Conservation (phyloP, 2,329 filamentous ascomycete genomes). For the Biscogniauxia marginata region DNA sequence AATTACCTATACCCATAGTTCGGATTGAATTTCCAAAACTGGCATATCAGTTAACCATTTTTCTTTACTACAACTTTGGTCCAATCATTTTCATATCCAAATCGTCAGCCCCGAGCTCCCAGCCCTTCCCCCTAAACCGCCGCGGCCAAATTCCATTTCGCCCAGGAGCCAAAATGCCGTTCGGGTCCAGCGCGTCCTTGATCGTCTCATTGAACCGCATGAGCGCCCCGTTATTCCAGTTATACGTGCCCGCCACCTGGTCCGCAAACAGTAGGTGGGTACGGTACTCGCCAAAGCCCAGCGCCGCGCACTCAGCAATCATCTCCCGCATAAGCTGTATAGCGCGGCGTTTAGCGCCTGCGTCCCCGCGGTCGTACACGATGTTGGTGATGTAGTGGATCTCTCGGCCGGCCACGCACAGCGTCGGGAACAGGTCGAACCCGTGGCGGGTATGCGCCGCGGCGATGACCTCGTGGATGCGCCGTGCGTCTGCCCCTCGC, state of each 20-base stretch:
- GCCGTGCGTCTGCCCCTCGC: conserved; percentile 44
- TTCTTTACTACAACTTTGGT: conserved; percentile 7
- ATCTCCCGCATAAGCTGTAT: conserved; percentile 31
- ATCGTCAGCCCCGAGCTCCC: conserved; percentile 28
- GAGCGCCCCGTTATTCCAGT: conserved; percentile 41
- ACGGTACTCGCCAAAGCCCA: conserved; percentile 46
- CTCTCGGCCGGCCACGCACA: conserved; percentile 50
- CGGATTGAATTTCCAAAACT: conserved; percentile 1
- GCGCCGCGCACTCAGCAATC: conserved; percentile 40
- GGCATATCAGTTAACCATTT: neutral
- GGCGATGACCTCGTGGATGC: conserved; percentile 41
- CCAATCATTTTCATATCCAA: conserved; percentile 19
- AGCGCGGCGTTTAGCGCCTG: conserved; percentile 34
- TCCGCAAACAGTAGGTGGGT: conserved; percentile 47
- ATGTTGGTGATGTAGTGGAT: conserved; percentile 58
- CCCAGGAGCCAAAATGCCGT: conserved; percentile 37
- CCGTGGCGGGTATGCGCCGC: conserved; percentile 40
- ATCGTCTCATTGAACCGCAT: conserved; percentile 44
- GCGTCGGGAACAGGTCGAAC: conserved; percentile 51
- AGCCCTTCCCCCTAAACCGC: conserved; percentile 30
- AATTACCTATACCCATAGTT: neutral
- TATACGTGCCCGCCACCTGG: conserved; percentile 46
- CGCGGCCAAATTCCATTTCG: conserved; percentile 38
- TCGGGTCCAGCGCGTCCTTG: conserved; percentile 45
- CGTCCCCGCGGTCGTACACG: conserved; percentile 47